phyloP scores from a whole-genome alignment of 371 early-diverging fungal species.

The Nematocida minor region DNA sequence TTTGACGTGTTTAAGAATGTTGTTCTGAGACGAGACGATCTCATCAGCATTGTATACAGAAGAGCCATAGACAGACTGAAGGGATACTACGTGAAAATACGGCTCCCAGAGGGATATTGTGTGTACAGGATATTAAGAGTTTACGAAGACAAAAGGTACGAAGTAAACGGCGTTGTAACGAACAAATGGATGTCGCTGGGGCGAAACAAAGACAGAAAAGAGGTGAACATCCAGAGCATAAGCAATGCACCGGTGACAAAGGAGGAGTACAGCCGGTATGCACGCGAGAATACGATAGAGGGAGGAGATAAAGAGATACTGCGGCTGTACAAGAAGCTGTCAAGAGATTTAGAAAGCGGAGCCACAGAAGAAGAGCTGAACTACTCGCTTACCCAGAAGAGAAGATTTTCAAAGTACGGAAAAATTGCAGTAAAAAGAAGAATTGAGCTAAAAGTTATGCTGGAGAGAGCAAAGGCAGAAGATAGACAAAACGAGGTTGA shows the following conservation, averaged over 20 bases:
- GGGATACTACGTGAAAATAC: conserved; percentile 54
- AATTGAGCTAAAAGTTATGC: conserved; percentile 50
- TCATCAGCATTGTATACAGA: conserved; percentile 52
- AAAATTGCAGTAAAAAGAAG: conserved; percentile 42
- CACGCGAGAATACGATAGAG: conserved; percentile 15
- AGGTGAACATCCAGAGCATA: conserved; percentile 51
- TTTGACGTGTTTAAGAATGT: conserved; percentile 34
- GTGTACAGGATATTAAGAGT: conserved; percentile 53
- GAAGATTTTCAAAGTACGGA: conserved; percentile 44
- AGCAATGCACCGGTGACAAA: conserved; percentile 43
- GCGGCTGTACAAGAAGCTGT: conserved; percentile 7
- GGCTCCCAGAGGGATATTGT: conserved; percentile 45
- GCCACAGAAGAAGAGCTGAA: conserved; percentile 56
- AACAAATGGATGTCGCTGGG: conserved; percentile 50
- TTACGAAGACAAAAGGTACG: conserved; percentile 50
- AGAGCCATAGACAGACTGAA: conserved; percentile 29
- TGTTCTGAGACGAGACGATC: conserved; percentile 53
- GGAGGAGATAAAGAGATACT: conserved; percentile 39
- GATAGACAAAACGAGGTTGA: conserved; percentile 50
- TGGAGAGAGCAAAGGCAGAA: conserved; percentile 44
- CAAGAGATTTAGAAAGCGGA: conserved; percentile 38
- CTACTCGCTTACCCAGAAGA: conserved; percentile 45
- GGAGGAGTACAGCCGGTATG: conserved; percentile 57
- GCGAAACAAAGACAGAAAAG: conserved; percentile 35
- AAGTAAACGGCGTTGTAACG: conserved; percentile 36